phyloP scores from a whole-genome alignment of 495 filamentous ascomycete genomes.

The Lasiosphaeria ovina region DNA sequence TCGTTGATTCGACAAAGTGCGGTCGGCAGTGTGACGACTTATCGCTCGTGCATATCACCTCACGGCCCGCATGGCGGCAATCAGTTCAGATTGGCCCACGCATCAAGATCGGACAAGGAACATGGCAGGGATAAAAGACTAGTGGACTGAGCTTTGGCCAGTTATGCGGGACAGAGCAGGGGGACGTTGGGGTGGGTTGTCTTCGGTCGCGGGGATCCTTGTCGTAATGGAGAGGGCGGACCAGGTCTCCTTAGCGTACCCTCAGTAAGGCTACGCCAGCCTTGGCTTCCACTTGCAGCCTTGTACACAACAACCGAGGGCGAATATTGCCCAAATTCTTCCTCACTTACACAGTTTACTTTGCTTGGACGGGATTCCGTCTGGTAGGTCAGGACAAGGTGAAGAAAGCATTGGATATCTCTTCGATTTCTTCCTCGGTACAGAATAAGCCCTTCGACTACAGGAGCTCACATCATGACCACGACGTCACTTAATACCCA shows the following conservation, averaged over 20 bases:
- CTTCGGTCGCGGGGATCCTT: slow-evolving; percentile 17
- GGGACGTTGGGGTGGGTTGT: slow-evolving; percentile 6
- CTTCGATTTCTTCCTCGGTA: too few species aligned
- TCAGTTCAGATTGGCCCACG: slow-evolving; percentile 38
- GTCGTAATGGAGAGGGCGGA: slow-evolving; percentile 1
- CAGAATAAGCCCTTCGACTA: too few species aligned
- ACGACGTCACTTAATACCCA: too few species aligned
- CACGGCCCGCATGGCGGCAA: slow-evolving; percentile 37
- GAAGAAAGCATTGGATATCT: too few species aligned
- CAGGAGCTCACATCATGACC: too few species aligned
- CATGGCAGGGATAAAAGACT: slow-evolving; percentile 22
- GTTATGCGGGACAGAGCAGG: slow-evolving; percentile 28
- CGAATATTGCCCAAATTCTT: slow-evolving; percentile 3
- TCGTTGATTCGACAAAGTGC: slow-evolving; percentile 34
- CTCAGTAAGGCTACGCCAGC: not conserved
- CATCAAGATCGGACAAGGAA: slow-evolving; percentile 31
- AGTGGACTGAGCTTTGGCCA: slow-evolving; percentile 33
- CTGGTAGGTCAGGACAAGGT: too few species aligned
- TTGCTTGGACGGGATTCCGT: not conserved
- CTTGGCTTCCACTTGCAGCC: not conserved
- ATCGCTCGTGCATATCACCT: slow-evolving; percentile 37
- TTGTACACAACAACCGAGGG: not conserved
- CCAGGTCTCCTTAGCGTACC: not conserved
- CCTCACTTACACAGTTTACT: not conserved
- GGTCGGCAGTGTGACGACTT: slow-evolving; percentile 37